Base-by-base conservation (phyloP, 139 green algal genomes). In the Ettlia oleoabundans region DNA sequence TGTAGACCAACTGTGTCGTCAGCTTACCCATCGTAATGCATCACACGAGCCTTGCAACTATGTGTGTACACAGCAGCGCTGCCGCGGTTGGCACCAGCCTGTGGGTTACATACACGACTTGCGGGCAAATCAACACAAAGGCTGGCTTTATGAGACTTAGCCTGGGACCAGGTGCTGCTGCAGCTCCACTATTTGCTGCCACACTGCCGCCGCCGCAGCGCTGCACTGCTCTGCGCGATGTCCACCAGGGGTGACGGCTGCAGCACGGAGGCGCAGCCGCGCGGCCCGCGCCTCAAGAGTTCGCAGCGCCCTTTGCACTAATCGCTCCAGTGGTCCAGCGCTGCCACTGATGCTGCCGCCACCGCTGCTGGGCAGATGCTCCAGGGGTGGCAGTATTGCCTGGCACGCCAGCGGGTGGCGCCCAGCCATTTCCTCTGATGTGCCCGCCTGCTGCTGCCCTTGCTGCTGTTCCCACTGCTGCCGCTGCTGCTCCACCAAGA, bases 161-260 rank as follows among this genome's bases (percentile, higher is more conserved):
- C 51, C 73, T 3, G 53, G 73, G 26, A 80, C 35, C 8, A 67
- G 53, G 10, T 67, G 41, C 70, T 62, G 73, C 73, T 80, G 73
- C 52, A 80, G 26, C 0, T 13, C 52, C 33, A 26, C 24, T 32
- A 68, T 43, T 35, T 68, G 52, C 22, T 41, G 53, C 2, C 38
- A 33, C 26, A 64, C 10, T 3, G 52, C 73, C 3, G 73, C 73
- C 10, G 53, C 73, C 18, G 33, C 53, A 2, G 13, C 33, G 7
- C 52, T 38, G 35, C 73, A 64, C 2, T 35, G 53, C 53, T 67
- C 73, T 5, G 53, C 41, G 8, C 53, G 24, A 35, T 21, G 35
- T 52, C 52, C 24, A 9, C 73, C 73, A 19, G 73, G 73, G 0
- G 33, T 2, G 1, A 30, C 24, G 1, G 73, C 37, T 33, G 21